Evolutionary conservation across 257 asterid species (phyloP).

Genomic region (Linaria vulgaris): DNA sequence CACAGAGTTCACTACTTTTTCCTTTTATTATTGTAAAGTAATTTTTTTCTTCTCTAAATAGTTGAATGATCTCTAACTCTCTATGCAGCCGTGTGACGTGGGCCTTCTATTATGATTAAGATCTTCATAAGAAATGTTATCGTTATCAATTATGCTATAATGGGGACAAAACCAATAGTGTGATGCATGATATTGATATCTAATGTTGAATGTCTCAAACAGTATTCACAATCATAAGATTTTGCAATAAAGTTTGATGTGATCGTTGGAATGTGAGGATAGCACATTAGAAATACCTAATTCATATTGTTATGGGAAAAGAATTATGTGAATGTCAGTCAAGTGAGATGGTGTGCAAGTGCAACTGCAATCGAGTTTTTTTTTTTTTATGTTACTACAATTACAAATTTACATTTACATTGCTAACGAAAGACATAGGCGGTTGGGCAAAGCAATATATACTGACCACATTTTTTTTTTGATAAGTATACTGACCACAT

Average conservation of each 20-base stretch:
- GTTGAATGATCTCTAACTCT: constrained; percentile 29
- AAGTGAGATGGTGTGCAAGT: no score
- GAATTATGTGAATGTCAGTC: no score
- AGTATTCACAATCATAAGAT: not conserved
- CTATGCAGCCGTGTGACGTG: constrained; percentile 28
- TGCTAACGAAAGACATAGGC: no score
- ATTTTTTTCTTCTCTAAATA: constrained; percentile 10
- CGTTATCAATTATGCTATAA: not conserved
- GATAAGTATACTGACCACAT: no score
- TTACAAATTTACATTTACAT: no score
- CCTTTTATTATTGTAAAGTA: not conserved
- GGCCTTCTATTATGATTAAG: constrained; percentile 15
- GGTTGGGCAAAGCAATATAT: no score
- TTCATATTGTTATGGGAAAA: no score
- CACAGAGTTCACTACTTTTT: constrained; percentile 20
- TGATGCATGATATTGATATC: not conserved
- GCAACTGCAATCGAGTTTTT: no score
- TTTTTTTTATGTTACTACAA: no score
- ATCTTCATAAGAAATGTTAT: constrained; percentile 8
- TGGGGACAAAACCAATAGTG: not conserved
- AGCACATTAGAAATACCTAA: no score
- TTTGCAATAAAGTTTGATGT: not conserved
- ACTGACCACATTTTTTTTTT: no score
- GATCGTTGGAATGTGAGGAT: not conserved
- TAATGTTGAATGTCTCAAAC: not conserved